Base-by-base conservation (phyloP, 129 eudicot genomes). In the Artemisia tridentata region DNA sequence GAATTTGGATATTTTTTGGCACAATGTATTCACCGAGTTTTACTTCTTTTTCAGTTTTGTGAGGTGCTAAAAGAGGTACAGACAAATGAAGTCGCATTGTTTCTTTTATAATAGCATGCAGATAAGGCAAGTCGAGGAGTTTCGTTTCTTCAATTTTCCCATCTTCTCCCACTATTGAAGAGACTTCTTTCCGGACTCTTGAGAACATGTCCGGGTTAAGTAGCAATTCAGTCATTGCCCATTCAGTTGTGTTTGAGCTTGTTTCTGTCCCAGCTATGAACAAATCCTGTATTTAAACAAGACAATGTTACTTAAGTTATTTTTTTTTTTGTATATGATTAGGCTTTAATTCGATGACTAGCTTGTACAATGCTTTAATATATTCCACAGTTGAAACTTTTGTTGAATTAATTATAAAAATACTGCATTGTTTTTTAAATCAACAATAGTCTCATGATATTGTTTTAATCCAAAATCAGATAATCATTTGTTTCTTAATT, bases 71-170 rank as follows among this genome's bases (percentile, higher is more conserved):
- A 9, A 81, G 11, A 3, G 82, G 86, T 3, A 74, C 71, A 0
- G 86, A 17, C 3, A 64, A 25, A 47, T 82, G 85, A 19, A 69
- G 69, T 15, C 80, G 68, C 82, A 68, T 82, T 45, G 83, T 78
- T 18, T 78, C 80, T 23, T 82, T 82, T 1, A 74, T 71, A 1
- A 78, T 75, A 2, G 74, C 86, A 1, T 78, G 74, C 73, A 77
- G 41, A 68, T 80, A 80, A 12, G 79, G 77, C 11, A 23, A 23
- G 25, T 23, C 25, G 1, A 23, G 25, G 2, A 23, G 25, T 23
- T 23, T 23, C 2, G 25, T 80, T 66, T 84, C 85, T 9, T 73
- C 74, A 1, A 84, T 55, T 38, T 1, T 2, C 25, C 74, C 73
- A 41, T 78, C 59, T 68, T 53, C 19, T 34, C 66, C 62, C 5